Conservation (phyloP, 768 basidiomycete species). For the Fibroporia radiculosa region DNA sequence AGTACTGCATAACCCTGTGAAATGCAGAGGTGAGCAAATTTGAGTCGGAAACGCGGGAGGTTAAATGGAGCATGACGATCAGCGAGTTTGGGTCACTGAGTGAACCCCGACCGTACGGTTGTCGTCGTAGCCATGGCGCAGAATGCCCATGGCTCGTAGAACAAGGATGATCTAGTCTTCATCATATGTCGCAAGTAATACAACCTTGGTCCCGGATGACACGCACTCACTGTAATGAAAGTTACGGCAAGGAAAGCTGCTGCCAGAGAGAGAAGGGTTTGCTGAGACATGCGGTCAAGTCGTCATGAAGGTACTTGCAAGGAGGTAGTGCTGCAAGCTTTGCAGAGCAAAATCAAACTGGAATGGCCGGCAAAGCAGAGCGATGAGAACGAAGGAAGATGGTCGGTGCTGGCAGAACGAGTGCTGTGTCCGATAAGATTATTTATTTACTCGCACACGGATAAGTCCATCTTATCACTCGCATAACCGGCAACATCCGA, state of each 20-base stretch:
- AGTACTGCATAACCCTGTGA: constrained; percentile 63
- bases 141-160: constrained; percentile 73
- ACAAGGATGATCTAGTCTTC: constrained; percentile 83
- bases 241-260: constrained; percentile 15
- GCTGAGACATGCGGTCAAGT: no score
- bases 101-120: constrained; percentile 40
- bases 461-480: no score
- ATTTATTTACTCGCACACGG: no score
- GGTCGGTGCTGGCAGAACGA: no score
- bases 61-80: constrained; percentile 12
- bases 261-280: no score
- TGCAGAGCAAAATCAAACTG: no score
- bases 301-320: no score
- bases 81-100: constrained; percentile 29
- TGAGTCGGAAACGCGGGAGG: constrained; percentile 2
- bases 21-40: background rate
- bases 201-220: background rate
- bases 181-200: constrained; percentile 32
- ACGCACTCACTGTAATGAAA: constrained; percentile 17
- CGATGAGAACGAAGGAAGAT: no score
- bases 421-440: no score
- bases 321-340: no score
- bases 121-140: constrained; percentile 64
- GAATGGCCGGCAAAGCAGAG: no score
- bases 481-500: no score